Conservation (phyloP, 768 basidiomycete genomes). For the Rhodotorula paludigena region DNA sequence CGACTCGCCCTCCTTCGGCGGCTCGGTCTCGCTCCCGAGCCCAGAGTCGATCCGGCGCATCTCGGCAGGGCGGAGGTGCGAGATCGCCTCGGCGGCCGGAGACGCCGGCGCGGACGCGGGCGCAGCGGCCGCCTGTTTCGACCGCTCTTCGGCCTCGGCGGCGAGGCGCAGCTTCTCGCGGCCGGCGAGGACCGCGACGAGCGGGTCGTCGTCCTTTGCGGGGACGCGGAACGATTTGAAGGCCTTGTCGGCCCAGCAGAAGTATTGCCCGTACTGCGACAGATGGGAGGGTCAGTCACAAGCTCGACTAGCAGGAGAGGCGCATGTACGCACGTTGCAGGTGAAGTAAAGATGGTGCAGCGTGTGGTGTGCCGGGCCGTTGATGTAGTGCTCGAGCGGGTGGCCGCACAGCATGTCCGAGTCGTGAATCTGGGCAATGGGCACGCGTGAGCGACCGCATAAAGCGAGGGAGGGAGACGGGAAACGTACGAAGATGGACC, state of each 20-base stretch:
- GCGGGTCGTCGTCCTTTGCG: constrained; percentile 71
- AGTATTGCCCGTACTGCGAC: constrained; percentile 62
- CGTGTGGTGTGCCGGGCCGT: constrained; percentile 97
- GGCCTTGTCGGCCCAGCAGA: constrained; percentile 84
- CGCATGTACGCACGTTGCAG: constrained; percentile 71
- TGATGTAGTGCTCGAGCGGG: constrained; percentile 79
- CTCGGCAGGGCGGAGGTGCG: background rate
- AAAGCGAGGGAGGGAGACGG: background rate
- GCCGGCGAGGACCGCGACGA: constrained; percentile 61
- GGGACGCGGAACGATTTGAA: constrained; percentile 87
- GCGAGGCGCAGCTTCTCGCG: constrained; percentile 40
- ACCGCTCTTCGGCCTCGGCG: background rate
- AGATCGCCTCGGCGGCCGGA: too few relatives aligned
- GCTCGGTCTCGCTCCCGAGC: constrained; percentile 5
- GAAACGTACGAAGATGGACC: constrained; percentile 73
- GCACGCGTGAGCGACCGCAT: background rate
- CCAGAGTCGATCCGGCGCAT: constrained; percentile 15
- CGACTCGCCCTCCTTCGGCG: background rate
- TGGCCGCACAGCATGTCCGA: constrained; percentile 97
- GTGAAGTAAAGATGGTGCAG: constrained; percentile 96
- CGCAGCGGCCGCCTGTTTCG: too few relatives aligned
- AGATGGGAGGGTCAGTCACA: constrained; percentile 11
- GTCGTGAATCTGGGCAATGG: constrained; percentile 74
- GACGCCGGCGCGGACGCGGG: background rate
- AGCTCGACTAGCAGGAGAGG: background rate